These are phyloP conservation scores for Athelia psychrophila DNA, from an alignment of 1,284 basidiomycete genomes.

Conservation along the genomic window DNA sequence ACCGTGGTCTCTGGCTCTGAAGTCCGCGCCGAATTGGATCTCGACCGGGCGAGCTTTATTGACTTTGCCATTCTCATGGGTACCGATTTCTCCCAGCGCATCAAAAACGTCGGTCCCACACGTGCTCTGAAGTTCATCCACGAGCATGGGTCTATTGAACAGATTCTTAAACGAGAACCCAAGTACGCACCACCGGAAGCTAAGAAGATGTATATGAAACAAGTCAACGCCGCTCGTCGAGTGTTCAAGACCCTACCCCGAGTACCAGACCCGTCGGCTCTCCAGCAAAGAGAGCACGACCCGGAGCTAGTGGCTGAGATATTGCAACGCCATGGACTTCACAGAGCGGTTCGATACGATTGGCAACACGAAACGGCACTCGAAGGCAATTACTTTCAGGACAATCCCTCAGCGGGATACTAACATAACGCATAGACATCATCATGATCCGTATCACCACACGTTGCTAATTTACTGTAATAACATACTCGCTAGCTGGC, in stretches of 20 bases:
- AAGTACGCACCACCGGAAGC: constrained; percentile 49
- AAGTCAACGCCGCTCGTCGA: constrained; percentile 54
- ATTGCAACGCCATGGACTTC: constrained; percentile 47
- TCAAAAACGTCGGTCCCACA: constrained; percentile 74
- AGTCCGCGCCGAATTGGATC: constrained; percentile 55
- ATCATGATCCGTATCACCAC: too few relatives aligned
- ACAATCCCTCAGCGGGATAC: constrained; percentile 41
- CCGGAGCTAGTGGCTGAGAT: constrained; percentile 40
- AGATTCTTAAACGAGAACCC: constrained; percentile 54
- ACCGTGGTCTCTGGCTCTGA: constrained; percentile 58
- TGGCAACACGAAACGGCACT: constrained; percentile 45
- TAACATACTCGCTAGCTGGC: too few relatives aligned
- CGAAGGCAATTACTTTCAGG: constrained; percentile 62
- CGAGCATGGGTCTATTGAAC: constrained; percentile 71
- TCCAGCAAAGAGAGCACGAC: constrained; percentile 36
- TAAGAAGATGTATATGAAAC: constrained; percentile 50
- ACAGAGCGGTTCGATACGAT: constrained; percentile 35
- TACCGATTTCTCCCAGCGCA: constrained; percentile 84
- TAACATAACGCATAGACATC: not conserved
- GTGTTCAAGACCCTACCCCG: constrained; percentile 67
- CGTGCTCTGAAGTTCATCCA: constrained; percentile 73
- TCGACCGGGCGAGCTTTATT: constrained; percentile 58
- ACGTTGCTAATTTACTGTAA: not conserved
- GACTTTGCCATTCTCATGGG: constrained; percentile 86
- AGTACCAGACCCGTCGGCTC: constrained; percentile 37